Base-by-base conservation (phyloP, 768 basidiomycete species). In the Auriscalpium orientale region DNA sequence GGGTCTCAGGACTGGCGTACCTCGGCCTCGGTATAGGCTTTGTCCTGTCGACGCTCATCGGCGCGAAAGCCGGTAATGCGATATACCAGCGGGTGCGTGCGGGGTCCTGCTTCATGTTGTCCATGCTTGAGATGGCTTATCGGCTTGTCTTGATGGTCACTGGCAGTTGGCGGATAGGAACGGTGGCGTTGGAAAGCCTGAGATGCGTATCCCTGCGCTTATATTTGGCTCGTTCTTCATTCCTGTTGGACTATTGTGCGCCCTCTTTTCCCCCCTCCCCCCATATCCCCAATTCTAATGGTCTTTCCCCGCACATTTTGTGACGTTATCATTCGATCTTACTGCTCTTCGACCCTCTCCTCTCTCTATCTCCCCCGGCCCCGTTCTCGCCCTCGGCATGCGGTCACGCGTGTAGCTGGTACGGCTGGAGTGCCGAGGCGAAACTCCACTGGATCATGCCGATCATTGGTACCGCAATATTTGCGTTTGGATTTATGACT, bases 361-460 rank as follows among this genome's bases (percentile, higher is more conserved):
- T 5, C 22, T 5, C 22, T 28, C 22, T 28, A 2, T 5, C 22
- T 28, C 22, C 22, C 22, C 28, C 28, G 28, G 4, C 28, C 28
- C 28, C 28, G 2, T 28, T 28, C 4, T 28, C 28, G 4, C 28
- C 28, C 28, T 28, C 7, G 28, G 7, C 22, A 28, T 28, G 22
- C 22, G 22, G 28, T 28, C 2, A 28, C 28, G 33, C 28, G 1
- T 50, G 1, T 52, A 87, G 85, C 58, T 87, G 87, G 87, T 90
- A 87, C 63, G 88, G 88, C 18, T 90, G 87, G 88, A 85, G 86
- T 18, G 87, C 87, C 4, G 72, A 85, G 56, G 79, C 80, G 0
- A 69, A 69, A 47, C 58, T 80, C 0, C 86, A 89, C 62, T 89
- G 85, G 86, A 85, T 89, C 37, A 83, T 87, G 81, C 85, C 85